Evolutionary conservation across 2,329 filamentous ascomycete genomes (phyloP).

Genomic region (Sporothrix phasma): DNA sequence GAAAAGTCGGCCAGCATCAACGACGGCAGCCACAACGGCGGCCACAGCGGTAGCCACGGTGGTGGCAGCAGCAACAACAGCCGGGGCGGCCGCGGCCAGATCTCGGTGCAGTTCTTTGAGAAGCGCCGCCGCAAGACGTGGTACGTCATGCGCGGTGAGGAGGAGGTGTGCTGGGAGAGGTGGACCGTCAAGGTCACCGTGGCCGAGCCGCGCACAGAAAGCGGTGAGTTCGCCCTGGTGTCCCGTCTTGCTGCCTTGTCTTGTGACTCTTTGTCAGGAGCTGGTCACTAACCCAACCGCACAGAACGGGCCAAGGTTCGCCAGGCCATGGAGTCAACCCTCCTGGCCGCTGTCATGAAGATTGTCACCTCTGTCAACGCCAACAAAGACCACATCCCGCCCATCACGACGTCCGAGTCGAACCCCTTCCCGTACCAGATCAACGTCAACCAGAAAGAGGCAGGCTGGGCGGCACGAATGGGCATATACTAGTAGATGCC

Average conservation of each 20-base stretch:
- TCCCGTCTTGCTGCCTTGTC: no score
- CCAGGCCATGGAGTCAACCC: constrained; percentile 79
- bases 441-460: constrained; percentile 71
- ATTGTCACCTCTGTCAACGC: constrained; percentile 78
- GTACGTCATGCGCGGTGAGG: constrained; percentile 60
- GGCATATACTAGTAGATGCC: constrained; percentile 51
- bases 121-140: constrained; percentile 76
- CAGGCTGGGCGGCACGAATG: constrained; percentile 61
- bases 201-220: constrained; percentile 78
- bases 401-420: constrained; percentile 81
- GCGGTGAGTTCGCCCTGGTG: constrained; percentile 43
- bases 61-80: constrained; percentile 22
- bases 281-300: constrained; percentile 39
- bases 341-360: constrained; percentile 80
- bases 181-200: constrained; percentile 95
- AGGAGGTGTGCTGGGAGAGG: constrained; percentile 93
- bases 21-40: constrained; percentile 23
- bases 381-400: constrained; percentile 92
- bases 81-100: constrained; percentile 56
- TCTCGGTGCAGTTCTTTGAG: constrained; percentile 90
- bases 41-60: constrained; percentile 34
- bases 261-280: no score
- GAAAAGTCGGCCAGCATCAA: constrained; percentile 32
- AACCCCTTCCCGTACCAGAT: constrained; percentile 97
- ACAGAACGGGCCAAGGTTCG: constrained; percentile 83